Evolutionary conservation across 202 grass and related monocot genomes (phyloP), one percentile per base, ranked within the genome.

Genomic region (Digitaria exilis): DNA sequence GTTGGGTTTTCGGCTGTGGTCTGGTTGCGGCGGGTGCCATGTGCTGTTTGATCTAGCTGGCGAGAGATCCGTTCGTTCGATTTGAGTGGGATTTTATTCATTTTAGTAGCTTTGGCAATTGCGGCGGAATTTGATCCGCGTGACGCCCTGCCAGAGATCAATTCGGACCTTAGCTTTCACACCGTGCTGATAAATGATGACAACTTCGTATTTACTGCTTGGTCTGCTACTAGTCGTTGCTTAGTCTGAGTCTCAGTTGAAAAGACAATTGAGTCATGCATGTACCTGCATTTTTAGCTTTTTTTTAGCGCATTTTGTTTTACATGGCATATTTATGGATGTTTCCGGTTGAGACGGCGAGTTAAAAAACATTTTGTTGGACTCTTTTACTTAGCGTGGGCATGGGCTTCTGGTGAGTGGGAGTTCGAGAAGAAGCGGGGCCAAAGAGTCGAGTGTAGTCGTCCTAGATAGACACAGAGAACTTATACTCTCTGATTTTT

Each of bases 31-130:
- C n/a, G 41, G 26, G 19, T 34, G 74, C 82, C 45, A 11, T 57
- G 50, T 35, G 81, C 34, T 64, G 35, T 81, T 88, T 84, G 80
- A 86, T 65, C 31, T 11, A 19, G 28, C 59, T 49, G 60, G 70
- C 75, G 66, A 87, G 87, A 90, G 86, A 91, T 83, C 86, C 77
- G 34, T 64, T 78, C 29, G 28, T n/a, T 44, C 45, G 78, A 80
- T 82, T 84, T 26, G 4, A 46, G 30, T 28, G n/a, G 61, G 64
- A 71, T 90, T 62, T 37, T 52, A 16, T 73, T 84, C 75, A 79
- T n/a, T 79, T 87, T 63, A 61, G 68, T 75, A 72, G 50, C 68
- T n/a, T 62, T 63, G 68, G 54, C 32, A 45, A 68, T 90, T 56
- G 43, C 16, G 4, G 2, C 59, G 70, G 66, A 84, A 51, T 80